A percentile compares a stretch with the other conserved stretches of the same genome.
phyloP scores from a whole-genome alignment of 495 filamentous ascomycete species.

The Hypoxylon trugodes region DNA sequence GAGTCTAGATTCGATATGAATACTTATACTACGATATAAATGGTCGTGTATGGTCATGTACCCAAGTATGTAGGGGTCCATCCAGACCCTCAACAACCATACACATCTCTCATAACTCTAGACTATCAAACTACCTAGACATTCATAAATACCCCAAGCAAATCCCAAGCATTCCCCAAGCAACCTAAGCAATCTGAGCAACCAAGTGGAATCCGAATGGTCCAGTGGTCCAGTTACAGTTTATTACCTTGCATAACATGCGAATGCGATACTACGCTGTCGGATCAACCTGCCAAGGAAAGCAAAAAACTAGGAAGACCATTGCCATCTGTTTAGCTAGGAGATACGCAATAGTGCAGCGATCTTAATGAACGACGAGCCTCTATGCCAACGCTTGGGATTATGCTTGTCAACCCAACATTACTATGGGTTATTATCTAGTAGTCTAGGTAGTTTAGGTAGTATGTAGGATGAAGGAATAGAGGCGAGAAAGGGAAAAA shows the following conservation, averaged over 20 bases:
- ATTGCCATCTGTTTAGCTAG: constrained; percentile 27
- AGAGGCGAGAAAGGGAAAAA: constrained; percentile 4
- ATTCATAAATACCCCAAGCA: too few relatives aligned
- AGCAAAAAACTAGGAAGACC: constrained; percentile 25
- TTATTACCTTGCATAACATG: constrained; percentile 29
- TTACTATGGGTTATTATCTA: not conserved
- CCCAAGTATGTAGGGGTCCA: too few relatives aligned
- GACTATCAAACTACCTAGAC: too few relatives aligned
- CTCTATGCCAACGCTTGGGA: constrained; percentile 27
- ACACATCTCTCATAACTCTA: too few relatives aligned
- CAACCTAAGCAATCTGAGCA: not conserved
- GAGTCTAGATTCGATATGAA: constrained; percentile 22
- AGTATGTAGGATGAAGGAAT: too few relatives aligned
- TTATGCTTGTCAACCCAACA: too few relatives aligned
- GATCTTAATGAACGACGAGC: constrained; percentile 29
- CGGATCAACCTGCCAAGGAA: constrained; percentile 45
- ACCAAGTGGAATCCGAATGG: constrained; percentile 5
- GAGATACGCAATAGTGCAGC: constrained; percentile 41
- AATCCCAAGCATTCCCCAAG: not conserved
- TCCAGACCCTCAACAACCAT: too few relatives aligned
- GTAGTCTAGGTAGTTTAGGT: not conserved
- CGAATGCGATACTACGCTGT: constrained; percentile 40
- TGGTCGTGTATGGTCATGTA: too few relatives aligned
- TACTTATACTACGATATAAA: too few relatives aligned
- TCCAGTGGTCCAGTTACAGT: constrained; percentile 27